phyloP scores from a whole-genome alignment of 371 early-diverging fungal species.

The Syncephalastrum sp. region DNA sequence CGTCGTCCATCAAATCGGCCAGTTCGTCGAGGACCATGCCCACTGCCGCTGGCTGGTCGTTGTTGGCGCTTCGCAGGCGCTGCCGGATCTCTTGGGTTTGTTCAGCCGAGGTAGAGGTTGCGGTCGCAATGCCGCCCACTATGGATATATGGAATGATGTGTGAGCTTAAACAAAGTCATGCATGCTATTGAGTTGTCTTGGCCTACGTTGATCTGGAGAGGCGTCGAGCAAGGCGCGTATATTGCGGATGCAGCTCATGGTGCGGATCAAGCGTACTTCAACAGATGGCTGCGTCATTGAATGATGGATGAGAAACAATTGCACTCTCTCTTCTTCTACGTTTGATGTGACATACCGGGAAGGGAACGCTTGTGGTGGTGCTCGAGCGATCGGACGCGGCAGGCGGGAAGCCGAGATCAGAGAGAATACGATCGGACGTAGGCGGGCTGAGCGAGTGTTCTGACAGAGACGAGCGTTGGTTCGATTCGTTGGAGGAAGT shows the following conservation, averaged over 20 bases:
- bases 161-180: neutral
- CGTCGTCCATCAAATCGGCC: constrained; percentile 35
- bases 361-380: too few species aligned
- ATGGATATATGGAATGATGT: neutral
- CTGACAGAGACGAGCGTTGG: too few species aligned
- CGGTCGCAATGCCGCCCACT: constrained; percentile 11
- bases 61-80: constrained; percentile 30
- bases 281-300: constrained; percentile 31
- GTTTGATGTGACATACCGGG: too few species aligned
- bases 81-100: constrained; percentile 39
- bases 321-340: too few species aligned
- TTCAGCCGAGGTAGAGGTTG: constrained; percentile 25
- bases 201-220: constrained; percentile 24
- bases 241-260: constrained; percentile 43
- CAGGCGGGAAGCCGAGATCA: too few species aligned
- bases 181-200: neutral
- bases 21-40: constrained; percentile 44
- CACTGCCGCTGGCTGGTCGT: constrained; percentile 38
- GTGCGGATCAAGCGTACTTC: constrained; percentile 47
- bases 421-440: too few species aligned
- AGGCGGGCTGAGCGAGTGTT: too few species aligned
- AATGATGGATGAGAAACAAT: neutral
- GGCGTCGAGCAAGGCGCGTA: constrained; percentile 38
- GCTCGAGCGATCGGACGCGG: too few species aligned
- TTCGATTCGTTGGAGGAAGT: too few species aligned